phyloP scores from a whole-genome alignment of 2,329 filamentous ascomycete species.

The Aspergillus tamarii region DNA sequence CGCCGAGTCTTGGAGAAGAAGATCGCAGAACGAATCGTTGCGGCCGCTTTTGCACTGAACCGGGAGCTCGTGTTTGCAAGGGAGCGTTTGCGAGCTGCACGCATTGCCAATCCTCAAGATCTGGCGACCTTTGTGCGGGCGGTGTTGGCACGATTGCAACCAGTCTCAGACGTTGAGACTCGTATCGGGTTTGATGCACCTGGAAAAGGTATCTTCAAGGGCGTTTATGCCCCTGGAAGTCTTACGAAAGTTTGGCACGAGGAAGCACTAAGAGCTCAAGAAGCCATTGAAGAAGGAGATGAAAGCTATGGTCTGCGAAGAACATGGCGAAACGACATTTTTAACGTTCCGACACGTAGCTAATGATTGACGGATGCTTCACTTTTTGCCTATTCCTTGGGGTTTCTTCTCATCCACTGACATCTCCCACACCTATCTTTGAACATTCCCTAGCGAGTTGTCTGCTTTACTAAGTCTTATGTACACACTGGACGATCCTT shows the following conservation, averaged over 20 bases:
- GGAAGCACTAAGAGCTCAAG: conserved; percentile 69
- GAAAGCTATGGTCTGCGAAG: conserved; percentile 55
- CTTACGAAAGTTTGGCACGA: conserved; percentile 88
- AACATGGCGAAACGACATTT: conserved; percentile 84
- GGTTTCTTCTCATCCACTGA: neutral
- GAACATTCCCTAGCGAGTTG: neutral
- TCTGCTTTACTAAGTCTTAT: neutral
- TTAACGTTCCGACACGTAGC: conserved; percentile 53
- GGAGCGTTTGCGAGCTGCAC: conserved; percentile 81
- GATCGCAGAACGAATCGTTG: conserved; percentile 71
- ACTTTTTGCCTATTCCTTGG: neutral
- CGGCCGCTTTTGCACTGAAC: conserved; percentile 73
- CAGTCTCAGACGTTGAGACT: conserved; percentile 71
- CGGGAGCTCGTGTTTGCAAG: conserved; percentile 84
- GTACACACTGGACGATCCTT: neutral
- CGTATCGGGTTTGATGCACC: conserved; percentile 70
- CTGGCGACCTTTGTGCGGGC: conserved; percentile 81
- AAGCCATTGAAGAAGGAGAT: conserved; percentile 72
- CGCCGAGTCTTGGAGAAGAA: conserved; percentile 78
- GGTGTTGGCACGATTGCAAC: conserved; percentile 73
- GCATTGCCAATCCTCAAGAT: conserved; percentile 79
- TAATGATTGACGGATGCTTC: neutral
- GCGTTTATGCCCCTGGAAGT: conserved; percentile 85
- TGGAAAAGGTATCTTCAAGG: conserved; percentile 71
- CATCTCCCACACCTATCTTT: neutral